Base-by-base conservation (phyloP, 208 protist species). In the Leishmania braziliensis region DNA sequence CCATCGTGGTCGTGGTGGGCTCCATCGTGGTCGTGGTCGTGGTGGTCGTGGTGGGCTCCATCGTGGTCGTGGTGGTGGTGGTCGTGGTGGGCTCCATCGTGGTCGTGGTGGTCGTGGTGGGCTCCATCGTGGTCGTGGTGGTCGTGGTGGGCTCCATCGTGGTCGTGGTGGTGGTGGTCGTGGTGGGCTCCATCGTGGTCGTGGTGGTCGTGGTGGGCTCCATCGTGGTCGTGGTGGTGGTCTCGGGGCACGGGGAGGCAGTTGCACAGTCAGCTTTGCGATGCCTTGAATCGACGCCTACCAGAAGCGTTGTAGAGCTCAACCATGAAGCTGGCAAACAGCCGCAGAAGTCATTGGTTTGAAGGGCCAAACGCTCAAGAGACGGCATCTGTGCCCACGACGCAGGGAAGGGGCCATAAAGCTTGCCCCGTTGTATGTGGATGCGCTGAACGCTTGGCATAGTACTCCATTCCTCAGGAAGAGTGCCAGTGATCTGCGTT, bases 381-480 rank as follows among this genome's bases (percentile, higher is more conserved):
- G 69, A 54, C 20, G 69, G 69, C 46, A 73, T 48, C 5, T 9
- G 3, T 3, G 46, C 69, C 69, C 69, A 73, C 5, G 69, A 73
- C 46, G 39, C 46, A 6, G 69, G 69, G 12, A 73, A 33, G 5
- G 69, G 54, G 69, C 69, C 69, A 4, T 73, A 14, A 18, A 73
- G 69, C 5, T n/a, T 14, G 46, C 18, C 12, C 46, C 39, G 69
- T 3, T 73, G 46, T 2, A 73, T 5, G 46, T 73, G 8, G 6
- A 73, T 73, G 9, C 26, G 20, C 69, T 9, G 6, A 3, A 54
- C 9, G 0, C 0, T 29, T 33, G 46, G 62, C 77, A 80, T 73
- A 12, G 63, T 48, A 16, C 63, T 74, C 78, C 66, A 81, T 39
- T 9, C 29, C 50, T n/a, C n/a, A 9, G 73, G 73, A 26, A 77